Base-by-base conservation (phyloP, 1,284 basidiomycete species). In the Papiliotrema flavescens region DNA sequence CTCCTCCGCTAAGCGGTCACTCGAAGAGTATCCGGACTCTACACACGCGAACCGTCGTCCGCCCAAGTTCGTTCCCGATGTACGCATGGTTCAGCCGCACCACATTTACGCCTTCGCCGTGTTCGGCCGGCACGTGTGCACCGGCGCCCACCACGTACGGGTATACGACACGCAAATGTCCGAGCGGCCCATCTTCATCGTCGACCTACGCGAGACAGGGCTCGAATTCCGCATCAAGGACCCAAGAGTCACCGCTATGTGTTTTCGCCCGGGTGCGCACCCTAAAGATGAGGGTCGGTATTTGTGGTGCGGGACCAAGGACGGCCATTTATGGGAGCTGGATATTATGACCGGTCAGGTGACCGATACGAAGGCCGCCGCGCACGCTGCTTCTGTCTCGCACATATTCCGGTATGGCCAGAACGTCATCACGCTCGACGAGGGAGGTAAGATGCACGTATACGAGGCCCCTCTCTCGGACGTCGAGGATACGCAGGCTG, bases 241-340 rank as follows among this genome's bases (percentile, higher is more conserved):
- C 41, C 76, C 83, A 8, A 85, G 85, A 60, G 79, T 92, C 43
- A 87, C 85, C 0, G 83, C 85, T 19, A 80, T 93, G 74, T 88
- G 87, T 67, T 89, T 91, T 71, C 80, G 87, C 4, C 80, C 85
- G 0, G 79, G 81, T 74, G 77, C 23, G 79, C 82, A 47, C 71
- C 65, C 55, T 0, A 69, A 69, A 22, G 75, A 80, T 43, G 73
- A 75, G 47, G 77, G 76, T 2, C 65, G 80, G 23, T 82, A 83
- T 56, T 65, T 92, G 6, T 95, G 91, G 92, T 77, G 87, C 17
- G 93, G 92, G 0, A 90, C 89, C 39, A 91, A 88, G 75, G 90
- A 94, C 28, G 93, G 93, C 0, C 85, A 88, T 70, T 57, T 96
- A 15, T 81, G 87, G 64, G 91, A 95, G 77, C 63, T 93, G 49